Percentiles rank a stretch among this genome's conserved stretches.
Conservation (phyloP, 2,329 filamentous ascomycete genomes). For the Chrysosporium queenslandicum region DNA sequence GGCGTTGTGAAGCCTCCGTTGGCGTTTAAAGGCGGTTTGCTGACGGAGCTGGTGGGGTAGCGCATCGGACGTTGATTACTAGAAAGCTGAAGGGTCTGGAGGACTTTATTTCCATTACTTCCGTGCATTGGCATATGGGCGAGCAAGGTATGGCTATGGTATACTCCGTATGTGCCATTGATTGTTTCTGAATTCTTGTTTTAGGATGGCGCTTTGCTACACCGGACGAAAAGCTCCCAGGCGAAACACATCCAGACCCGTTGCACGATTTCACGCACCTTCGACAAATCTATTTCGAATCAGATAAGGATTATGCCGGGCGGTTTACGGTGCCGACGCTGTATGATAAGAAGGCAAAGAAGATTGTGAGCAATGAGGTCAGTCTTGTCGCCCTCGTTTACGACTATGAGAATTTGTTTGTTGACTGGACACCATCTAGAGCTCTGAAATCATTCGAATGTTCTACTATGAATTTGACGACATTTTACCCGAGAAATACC, state of each 20-base stretch:
- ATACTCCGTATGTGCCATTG: background rate
- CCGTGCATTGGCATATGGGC: slow-evolving; percentile 86
- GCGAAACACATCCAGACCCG: slow-evolving; percentile 45
- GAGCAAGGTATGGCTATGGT: slow-evolving; percentile 46
- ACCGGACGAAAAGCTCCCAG: slow-evolving; percentile 47
- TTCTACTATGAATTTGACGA: slow-evolving; percentile 72
- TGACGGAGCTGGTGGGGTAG: slow-evolving; percentile 35
- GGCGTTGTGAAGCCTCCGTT: too few species aligned
- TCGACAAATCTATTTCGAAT: slow-evolving; percentile 68
- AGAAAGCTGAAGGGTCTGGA: slow-evolving; percentile 87
- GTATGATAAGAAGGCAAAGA: slow-evolving; percentile 57
- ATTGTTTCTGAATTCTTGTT: slow-evolving; percentile 16
- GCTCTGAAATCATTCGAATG: slow-evolving; percentile 87
- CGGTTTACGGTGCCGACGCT: slow-evolving; percentile 83
- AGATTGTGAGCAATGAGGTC: slow-evolving; percentile 82
- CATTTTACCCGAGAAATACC: slow-evolving; percentile 51
- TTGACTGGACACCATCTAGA: slow-evolving; percentile 25
- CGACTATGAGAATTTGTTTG: background rate
- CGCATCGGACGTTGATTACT: slow-evolving; percentile 76
- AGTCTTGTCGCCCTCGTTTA: background rate
- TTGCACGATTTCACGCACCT: slow-evolving; percentile 61
- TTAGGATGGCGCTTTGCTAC: slow-evolving; percentile 75
- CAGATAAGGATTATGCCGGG: slow-evolving; percentile 60
- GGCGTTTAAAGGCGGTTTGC: background rate
- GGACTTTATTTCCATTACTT: slow-evolving; percentile 65